Percentiles rank a stretch among this genome's conserved stretches.
phyloP scores from a whole-genome alignment of 108 stramenopile species.

The Nitzschia sp. region DNA sequence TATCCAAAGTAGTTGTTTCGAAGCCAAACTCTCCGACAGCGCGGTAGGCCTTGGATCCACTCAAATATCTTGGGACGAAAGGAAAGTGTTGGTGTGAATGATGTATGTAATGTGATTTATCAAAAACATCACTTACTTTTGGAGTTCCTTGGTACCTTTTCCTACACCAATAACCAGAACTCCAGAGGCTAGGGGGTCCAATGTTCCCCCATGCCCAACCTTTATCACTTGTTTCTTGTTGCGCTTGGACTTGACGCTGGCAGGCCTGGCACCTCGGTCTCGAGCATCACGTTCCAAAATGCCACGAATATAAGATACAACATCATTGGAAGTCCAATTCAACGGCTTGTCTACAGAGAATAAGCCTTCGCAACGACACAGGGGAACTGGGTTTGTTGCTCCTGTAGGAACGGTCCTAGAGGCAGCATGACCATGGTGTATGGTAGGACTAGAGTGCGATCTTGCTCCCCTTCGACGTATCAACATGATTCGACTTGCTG shows the following conservation, averaged over 20 bases:
- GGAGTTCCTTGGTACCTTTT: slow-evolving; percentile 43
- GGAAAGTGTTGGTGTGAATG: not conserved
- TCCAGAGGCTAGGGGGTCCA: slow-evolving; percentile 94
- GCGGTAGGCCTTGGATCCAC: slow-evolving; percentile 78
- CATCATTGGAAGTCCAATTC: slow-evolving; percentile 87
- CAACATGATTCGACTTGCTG: too few relatives aligned
- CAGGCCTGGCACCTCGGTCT: slow-evolving; percentile 46
- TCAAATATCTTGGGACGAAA: slow-evolving; percentile 43
- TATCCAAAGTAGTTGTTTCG: slow-evolving; percentile 86
- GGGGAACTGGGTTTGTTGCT: too few relatives aligned
- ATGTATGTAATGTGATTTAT: not conserved
- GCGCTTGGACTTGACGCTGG: slow-evolving; percentile 15
- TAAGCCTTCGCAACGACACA: slow-evolving; percentile 73
- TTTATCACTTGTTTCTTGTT: slow-evolving; percentile 55
- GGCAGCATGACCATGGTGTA: too few relatives aligned
- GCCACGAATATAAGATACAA: slow-evolving; percentile 77
- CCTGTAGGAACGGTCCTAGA: too few relatives aligned
- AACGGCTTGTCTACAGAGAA: slow-evolving; percentile 89
- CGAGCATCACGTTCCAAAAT: slow-evolving; percentile 71
- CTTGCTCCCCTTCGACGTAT: too few relatives aligned
- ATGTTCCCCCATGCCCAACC: slow-evolving; percentile 94
- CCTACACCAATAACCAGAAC: slow-evolving; percentile 93
- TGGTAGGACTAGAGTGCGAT: too few relatives aligned
- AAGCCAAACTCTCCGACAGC: slow-evolving; percentile 71
- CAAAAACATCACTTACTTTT: slow-evolving; percentile 9